These are phyloP conservation scores for Auricularia sp. DNA, from an alignment of 768 basidiomycete species.

Conservation along the genomic window DNA sequence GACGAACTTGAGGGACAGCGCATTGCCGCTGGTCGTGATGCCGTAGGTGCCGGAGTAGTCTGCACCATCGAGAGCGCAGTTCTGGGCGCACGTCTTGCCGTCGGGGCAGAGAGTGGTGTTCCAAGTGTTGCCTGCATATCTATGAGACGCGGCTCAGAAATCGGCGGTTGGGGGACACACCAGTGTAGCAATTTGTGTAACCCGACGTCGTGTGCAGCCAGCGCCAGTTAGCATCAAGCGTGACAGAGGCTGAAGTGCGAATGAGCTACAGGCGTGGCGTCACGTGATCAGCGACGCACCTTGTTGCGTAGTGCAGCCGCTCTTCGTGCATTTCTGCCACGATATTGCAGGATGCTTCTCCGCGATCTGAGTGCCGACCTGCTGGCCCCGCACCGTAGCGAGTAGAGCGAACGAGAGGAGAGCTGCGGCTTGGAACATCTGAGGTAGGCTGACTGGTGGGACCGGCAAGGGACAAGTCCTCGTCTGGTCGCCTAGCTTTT, in stretches of 20 bases:
- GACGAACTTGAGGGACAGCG: conserved; percentile 25
- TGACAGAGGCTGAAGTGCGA: neutral
- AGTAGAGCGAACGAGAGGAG: conserved; percentile 29
- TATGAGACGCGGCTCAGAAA: neutral
- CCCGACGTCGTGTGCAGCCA: conserved; percentile 13
- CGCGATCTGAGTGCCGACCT: conserved; percentile 37
- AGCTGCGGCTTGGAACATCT: conserved; percentile 32
- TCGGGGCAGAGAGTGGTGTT: conserved; percentile 12
- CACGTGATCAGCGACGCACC: neutral
- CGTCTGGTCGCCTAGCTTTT: neutral
- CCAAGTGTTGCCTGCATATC: conserved; percentile 14
- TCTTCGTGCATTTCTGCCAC: conserved; percentile 37
- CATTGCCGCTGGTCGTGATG: conserved; percentile 23
- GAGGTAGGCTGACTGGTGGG: neutral
- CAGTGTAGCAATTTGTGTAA: conserved; percentile 29
- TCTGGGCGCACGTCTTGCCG: conserved; percentile 9
- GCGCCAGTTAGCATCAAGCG: conserved; percentile 12
- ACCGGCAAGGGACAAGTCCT: neutral
- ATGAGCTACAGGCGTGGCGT: neutral
- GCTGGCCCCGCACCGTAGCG: conserved; percentile 39
- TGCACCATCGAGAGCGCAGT: conserved; percentile 23
- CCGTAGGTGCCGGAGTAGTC: conserved; percentile 26
- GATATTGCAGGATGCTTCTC: conserved; percentile 42
- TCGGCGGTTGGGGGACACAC: conserved; percentile 7
- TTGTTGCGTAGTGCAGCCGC: conserved; percentile 15